A percentile compares a stretch with the other conserved stretches of the same genome.
phyloP scores from a whole-genome alignment of 345 rosid species.

The Pugionium dolabratum region DNA sequence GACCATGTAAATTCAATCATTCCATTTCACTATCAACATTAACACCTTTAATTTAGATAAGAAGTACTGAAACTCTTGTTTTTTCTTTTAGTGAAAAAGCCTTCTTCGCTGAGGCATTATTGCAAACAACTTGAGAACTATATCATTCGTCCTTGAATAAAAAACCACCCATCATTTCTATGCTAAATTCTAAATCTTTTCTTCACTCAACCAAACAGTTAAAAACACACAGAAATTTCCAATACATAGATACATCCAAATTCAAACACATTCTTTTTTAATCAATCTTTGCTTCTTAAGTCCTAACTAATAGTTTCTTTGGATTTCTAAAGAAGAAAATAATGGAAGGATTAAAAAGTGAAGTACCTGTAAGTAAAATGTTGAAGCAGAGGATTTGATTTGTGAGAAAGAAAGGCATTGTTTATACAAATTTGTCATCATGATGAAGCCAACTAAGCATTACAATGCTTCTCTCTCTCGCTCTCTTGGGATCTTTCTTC shows the following conservation, averaged over 20 bases:
- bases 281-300: too few relatives aligned
- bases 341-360: neutral
- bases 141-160: neutral
- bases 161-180: neutral
- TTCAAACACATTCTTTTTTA: neutral
- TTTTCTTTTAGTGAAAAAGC: neutral
- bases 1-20: slow-evolving; percentile 34
- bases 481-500: slow-evolving; percentile 27
- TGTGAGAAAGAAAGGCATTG: slow-evolving; percentile 35
- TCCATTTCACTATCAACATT: slow-evolving; percentile 30
- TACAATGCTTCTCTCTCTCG: slow-evolving; percentile 30
- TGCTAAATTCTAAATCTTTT: slow-evolving; percentile 1
- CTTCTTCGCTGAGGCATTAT: slow-evolving; percentile 21
- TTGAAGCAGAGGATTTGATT: slow-evolving; percentile 7
- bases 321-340: too few relatives aligned
- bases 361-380: slow-evolving; percentile 34
- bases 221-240: neutral
- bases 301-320: too few relatives aligned
- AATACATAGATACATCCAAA: neutral
- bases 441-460: slow-evolving; percentile 43
- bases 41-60: slow-evolving; percentile 20
- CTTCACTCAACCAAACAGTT: slow-evolving; percentile 11
- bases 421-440: slow-evolving; percentile 26
- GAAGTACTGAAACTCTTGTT: neutral
- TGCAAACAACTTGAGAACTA: slow-evolving; percentile 26